phyloP scores from a whole-genome alignment of 805 yeast genomes.

The Candida insectorum region DNA sequence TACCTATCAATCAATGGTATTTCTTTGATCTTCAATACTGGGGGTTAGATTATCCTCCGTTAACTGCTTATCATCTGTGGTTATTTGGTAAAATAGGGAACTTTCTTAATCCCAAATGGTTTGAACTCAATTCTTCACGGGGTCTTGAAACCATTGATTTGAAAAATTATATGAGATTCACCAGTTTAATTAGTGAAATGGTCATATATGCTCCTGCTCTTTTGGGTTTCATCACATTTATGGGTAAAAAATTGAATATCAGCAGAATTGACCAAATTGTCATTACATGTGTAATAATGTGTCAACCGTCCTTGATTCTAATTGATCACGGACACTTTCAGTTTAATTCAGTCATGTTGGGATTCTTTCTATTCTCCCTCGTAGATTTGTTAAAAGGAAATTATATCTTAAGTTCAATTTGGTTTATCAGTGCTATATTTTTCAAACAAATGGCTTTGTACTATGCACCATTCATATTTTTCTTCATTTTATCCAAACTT shows the following conservation, averaged over 20 bases:
- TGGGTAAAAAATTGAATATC: conserved; percentile 54
- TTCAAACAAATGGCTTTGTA: conserved; percentile 96
- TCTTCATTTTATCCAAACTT: conserved; percentile 60
- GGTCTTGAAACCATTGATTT: conserved; percentile 68
- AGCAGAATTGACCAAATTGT: conserved; percentile 74
- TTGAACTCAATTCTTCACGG: conserved; percentile 65
- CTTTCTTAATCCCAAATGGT: conserved; percentile 68
- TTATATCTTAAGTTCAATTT: conserved; percentile 64
- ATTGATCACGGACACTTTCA: conserved; percentile 98
- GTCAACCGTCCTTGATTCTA: conserved; percentile 78
- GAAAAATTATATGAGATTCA: conserved; percentile 80
- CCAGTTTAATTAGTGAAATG: conserved; percentile 74
- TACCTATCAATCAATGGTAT: conserved; percentile 82
- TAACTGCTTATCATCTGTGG: conserved; percentile 92
- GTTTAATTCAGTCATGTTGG: conserved; percentile 91
- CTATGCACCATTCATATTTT: conserved; percentile 86
- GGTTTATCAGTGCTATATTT: conserved; percentile 72
- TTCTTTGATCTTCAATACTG: conserved; percentile 86
- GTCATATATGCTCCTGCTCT: conserved; percentile 78
- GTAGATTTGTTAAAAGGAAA: conserved; percentile 62
- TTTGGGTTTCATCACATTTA: conserved; percentile 63
- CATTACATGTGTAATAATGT: conserved; percentile 72
- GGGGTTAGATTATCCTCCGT: conserved; percentile 97
- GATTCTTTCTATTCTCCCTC: conserved; percentile 68
- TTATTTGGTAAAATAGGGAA: conserved; percentile 71